Percentiles rank a stretch among this genome's conserved stretches.
These are phyloP conservation scores for Lactifluus volemus DNA, from an alignment of 768 basidiomycete species.

Conservation along the genomic window DNA sequence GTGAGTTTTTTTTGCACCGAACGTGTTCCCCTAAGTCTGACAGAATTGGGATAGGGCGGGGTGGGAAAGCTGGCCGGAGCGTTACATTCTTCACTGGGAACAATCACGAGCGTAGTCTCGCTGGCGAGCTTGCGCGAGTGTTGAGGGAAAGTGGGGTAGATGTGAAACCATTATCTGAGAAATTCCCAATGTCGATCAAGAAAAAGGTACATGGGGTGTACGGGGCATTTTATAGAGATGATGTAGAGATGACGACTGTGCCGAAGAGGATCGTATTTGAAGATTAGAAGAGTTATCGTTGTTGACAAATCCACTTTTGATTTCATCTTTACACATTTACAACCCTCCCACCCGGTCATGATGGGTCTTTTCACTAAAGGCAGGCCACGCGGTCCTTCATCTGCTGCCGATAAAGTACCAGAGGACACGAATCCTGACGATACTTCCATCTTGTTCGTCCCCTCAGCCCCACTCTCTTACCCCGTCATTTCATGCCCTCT, in stretches of 20 bases:
- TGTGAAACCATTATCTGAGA: constrained; percentile 62
- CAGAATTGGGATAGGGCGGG: constrained; percentile 52
- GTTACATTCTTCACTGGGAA: constrained; percentile 98
- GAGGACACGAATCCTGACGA: constrained; percentile 85
- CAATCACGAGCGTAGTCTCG: constrained; percentile 72
- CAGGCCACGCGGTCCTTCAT: constrained; percentile 58
- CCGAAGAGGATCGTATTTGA: constrained; percentile 74
- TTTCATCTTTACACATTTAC: not conserved
- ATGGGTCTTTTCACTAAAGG: constrained; percentile 65
- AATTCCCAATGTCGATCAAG: constrained; percentile 96
- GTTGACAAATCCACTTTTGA: not conserved
- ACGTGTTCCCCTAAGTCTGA: not conserved
- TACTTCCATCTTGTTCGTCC: constrained; percentile 76
- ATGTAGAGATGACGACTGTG: constrained; percentile 47
- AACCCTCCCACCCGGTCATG: constrained; percentile 35
- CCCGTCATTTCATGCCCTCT: constrained; percentile 19
- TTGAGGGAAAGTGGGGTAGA: constrained; percentile 81
- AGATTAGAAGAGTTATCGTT: constrained; percentile 12
- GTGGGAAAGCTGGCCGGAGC: constrained; percentile 81
- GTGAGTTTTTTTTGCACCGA: constrained; percentile 30
- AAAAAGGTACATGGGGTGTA: constrained; percentile 90
- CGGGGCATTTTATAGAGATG: constrained; percentile 76
- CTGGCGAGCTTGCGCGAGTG: constrained; percentile 90
- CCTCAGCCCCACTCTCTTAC: constrained; percentile 13
- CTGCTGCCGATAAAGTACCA: constrained; percentile 55